A percentile compares a stretch with the other conserved stretches of the same genome.
phyloP scores from a whole-genome alignment of 2,329 filamentous ascomycete genomes.

The Trichoderma guizhouense region DNA sequence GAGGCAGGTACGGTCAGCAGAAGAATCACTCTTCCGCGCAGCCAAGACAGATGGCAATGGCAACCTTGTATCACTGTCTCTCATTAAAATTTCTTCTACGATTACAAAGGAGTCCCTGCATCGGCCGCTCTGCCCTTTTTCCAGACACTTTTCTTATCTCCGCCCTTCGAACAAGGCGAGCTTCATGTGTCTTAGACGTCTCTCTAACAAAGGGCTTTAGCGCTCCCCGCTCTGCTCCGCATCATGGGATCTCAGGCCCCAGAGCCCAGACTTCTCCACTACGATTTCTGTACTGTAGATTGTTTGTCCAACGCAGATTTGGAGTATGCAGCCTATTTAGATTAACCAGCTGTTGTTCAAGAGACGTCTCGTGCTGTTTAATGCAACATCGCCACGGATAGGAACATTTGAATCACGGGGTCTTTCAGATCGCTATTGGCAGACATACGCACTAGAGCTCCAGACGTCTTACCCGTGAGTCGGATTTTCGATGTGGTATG shows the following conservation, averaged over 20 bases:
- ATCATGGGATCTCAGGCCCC: conserved; percentile 14
- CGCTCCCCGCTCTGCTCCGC: not conserved
- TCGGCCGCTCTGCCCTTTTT: not conserved
- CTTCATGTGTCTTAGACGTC: not conserved
- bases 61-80: not conserved
- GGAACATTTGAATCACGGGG: not conserved
- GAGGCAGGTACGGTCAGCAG: not conserved
- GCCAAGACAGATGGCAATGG: not conserved
- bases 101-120: not conserved
- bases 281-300: not conserved
- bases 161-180: not conserved
- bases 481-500: not conserved
- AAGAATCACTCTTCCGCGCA: not conserved
- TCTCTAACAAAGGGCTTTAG: not conserved
- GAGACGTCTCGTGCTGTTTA: conserved; percentile 6
- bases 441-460: not conserved
- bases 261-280: not conserved
- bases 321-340: not conserved
- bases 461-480: not conserved
- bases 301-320: not conserved
- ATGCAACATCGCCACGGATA: conserved; percentile 1
- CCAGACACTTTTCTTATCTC: not conserved
- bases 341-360: not conserved
- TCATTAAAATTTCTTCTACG: not conserved
- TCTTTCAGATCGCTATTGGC: not conserved